Evolutionary conservation across 2,329 filamentous ascomycete species (phyloP).

Genomic region (Fusarium verticillioides): DNA sequence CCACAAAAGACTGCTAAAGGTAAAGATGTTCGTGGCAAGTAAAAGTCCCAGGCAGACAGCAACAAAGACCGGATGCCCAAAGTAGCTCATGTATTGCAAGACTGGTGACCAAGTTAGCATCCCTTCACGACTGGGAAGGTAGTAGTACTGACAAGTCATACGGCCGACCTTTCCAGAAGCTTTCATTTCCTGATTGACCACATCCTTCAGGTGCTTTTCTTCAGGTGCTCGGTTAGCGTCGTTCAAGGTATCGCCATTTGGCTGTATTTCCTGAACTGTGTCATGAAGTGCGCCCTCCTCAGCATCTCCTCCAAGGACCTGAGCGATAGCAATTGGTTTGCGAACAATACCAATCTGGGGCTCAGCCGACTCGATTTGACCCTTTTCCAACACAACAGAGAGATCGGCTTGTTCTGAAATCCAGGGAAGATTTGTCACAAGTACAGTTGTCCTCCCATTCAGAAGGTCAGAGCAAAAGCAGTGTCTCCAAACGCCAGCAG

Average conservation of each 20-base stretch:
- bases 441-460: slow-evolving; percentile 63
- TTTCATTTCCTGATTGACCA: slow-evolving; percentile 61
- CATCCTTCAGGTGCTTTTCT: slow-evolving; percentile 53
- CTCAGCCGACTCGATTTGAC: slow-evolving; percentile 54
- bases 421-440: slow-evolving; percentile 68
- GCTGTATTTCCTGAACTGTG: slow-evolving; percentile 45
- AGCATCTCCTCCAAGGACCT: slow-evolving; percentile 51
- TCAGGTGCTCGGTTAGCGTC: slow-evolving; percentile 49
- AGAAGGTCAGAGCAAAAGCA: slow-evolving; percentile 68
- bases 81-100: slow-evolving; percentile 63
- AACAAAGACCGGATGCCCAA: slow-evolving; percentile 58
- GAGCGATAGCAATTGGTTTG: slow-evolving; percentile 56
- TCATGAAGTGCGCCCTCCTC: slow-evolving; percentile 46
- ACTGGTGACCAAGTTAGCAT: slow-evolving; percentile 47
- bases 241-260: slow-evolving; percentile 46
- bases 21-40: slow-evolving; percentile 55
- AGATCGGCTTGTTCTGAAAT: slow-evolving; percentile 63
- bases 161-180: slow-evolving; percentile 58
- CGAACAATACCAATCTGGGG: slow-evolving; percentile 59
- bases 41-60: slow-evolving; percentile 53
- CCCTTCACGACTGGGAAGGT: not conserved
- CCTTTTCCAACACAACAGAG: slow-evolving; percentile 58
- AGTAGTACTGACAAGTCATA: slow-evolving; percentile 53
- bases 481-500: slow-evolving; percentile 64
- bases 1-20: slow-evolving; percentile 59